Base-by-base conservation (phyloP, 2,329 filamentous ascomycete genomes). In the Colletotrichum tamarilloi region DNA sequence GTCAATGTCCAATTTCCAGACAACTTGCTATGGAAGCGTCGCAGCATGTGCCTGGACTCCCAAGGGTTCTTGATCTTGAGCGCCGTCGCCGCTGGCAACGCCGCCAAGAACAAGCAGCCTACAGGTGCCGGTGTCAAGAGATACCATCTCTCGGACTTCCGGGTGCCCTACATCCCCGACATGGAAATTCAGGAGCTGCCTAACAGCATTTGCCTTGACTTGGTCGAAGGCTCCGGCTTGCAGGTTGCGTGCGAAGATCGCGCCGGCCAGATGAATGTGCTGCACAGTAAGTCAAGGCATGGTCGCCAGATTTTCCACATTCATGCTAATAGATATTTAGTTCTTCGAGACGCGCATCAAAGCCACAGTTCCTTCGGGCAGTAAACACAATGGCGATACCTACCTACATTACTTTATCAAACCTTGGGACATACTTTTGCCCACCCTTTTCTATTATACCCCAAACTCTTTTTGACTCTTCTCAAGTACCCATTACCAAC, bases 1-100 rank as follows among this genome's bases (percentile, higher is more conserved):
- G 92, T 99, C 75, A 98, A 99, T 78, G 94, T 98, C 12, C 97
- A 99, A 81, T 98, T 99, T 81, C 97, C 97, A 0, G 96, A 98
- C 80, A 97, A 95, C 67, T 87, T 99, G 59, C 88, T 99, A 14
- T 99, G 97, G 97, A 99, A 98, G 85, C 93, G 96, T 67, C 92
- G 97, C 73, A 95, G 93, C 78, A 92, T 98, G 83, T 93, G 93
- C 76, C 90, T 99, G 69, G 95, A 98, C 81, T 91, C 92, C 9
- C 88, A 93, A 73, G 97, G 96, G 22, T 95, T 93, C 82, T 85
- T 99, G 52, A 92, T 97, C 71, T 88, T 99, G 74, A 94, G 92
- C 55, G 88, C 92, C 9, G 89, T 92, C 22, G 81, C 78, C 14
- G 75, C 76, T 4, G 78, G 79, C 57, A 81, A 81, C 52, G 83